A percentile compares a stretch with the other conserved stretches of the same genome.
Evolutionary conservation across 225 moss, liverwort and hornwort species (phyloP).

Genomic region (Polytrichum formosum): DNA sequence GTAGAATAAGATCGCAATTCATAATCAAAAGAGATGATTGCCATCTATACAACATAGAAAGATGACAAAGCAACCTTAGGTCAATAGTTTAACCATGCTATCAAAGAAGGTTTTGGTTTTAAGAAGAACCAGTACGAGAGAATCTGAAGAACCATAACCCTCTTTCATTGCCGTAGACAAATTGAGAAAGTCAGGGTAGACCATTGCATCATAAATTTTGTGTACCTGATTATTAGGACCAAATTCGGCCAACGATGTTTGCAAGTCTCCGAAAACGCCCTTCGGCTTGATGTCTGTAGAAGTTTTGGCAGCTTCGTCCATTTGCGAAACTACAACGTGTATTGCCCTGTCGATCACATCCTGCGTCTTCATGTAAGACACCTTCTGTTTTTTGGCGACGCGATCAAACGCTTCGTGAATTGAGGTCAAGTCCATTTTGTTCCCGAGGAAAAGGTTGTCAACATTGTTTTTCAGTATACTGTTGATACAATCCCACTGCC

Average conservation of each 20-base stretch:
- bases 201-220: background rate
- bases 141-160: no score
- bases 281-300: slow-evolving; percentile 41
- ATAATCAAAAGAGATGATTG: no score
- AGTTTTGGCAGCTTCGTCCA: slow-evolving; percentile 51
- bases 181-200: background rate
- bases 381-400: slow-evolving; percentile 92
- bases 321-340: slow-evolving; percentile 69
- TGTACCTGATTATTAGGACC: slow-evolving; percentile 63
- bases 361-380: slow-evolving; percentile 81
- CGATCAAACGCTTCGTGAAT: slow-evolving; percentile 97
- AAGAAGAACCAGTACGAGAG: no score
- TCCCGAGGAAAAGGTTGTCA: background rate
- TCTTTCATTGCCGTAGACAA: no score
- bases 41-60: no score
- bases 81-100: no score
- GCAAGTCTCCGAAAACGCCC: slow-evolving; percentile 63
- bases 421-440: slow-evolving; percentile 79
- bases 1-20: no score
- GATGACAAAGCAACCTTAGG: no score
- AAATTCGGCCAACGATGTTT: slow-evolving; percentile 69
- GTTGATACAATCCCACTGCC: no score
- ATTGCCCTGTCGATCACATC: slow-evolving; percentile 85
- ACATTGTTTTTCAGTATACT: no score
- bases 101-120: no score